These are phyloP conservation scores for Onygena corvina DNA, from an alignment of 2,329 filamentous ascomycete species.

Conservation along the genomic window DNA sequence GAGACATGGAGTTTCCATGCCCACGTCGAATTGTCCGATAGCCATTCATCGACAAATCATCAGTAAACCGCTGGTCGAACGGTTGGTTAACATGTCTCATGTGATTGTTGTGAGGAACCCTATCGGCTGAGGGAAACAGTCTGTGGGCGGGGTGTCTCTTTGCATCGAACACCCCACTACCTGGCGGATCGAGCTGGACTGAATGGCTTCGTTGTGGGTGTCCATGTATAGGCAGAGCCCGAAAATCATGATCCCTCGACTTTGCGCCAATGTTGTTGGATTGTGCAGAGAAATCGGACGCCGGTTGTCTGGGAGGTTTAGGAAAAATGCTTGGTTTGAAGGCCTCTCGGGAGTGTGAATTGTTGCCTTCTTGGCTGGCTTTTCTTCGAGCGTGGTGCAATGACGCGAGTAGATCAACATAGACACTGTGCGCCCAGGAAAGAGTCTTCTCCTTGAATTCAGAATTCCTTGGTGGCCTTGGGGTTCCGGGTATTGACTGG, in stretches of 20 bases:
- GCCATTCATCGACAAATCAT: conserved; percentile 22
- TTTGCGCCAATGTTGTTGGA: conserved; percentile 4
- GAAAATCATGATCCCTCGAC: conserved; percentile 1
- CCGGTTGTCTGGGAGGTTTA: conserved; percentile 47
- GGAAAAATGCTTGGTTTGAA: conserved; percentile 49
- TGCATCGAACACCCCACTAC: conserved; percentile 8
- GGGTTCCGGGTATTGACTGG: conserved; percentile 15
- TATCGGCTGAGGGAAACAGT: conserved; percentile 14
- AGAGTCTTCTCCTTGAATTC: conserved; percentile 58
- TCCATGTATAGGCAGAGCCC: conserved; percentile 3
- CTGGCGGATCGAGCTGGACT: not conserved
- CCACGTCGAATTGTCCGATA: conserved; percentile 25
- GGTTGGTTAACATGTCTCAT: conserved; percentile 12
- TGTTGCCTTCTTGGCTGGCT: conserved; percentile 31
- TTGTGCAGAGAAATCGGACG: conserved; percentile 23
- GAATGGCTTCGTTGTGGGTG: conserved; percentile 11
- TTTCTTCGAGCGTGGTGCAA: conserved; percentile 44
- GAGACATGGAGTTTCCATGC: conserved; percentile 24
- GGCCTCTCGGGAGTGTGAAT: conserved; percentile 34
- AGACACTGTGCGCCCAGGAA: conserved; percentile 58
- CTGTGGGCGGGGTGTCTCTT: conserved; percentile 12
- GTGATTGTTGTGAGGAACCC: conserved; percentile 10
- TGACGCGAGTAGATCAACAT: conserved; percentile 56
- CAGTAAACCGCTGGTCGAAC: conserved; percentile 18
- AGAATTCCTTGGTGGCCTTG: conserved; percentile 26